These are phyloP conservation scores for Termitomyces sp. DNA, from an alignment of 768 basidiomycete species.

Conservation along the genomic window DNA sequence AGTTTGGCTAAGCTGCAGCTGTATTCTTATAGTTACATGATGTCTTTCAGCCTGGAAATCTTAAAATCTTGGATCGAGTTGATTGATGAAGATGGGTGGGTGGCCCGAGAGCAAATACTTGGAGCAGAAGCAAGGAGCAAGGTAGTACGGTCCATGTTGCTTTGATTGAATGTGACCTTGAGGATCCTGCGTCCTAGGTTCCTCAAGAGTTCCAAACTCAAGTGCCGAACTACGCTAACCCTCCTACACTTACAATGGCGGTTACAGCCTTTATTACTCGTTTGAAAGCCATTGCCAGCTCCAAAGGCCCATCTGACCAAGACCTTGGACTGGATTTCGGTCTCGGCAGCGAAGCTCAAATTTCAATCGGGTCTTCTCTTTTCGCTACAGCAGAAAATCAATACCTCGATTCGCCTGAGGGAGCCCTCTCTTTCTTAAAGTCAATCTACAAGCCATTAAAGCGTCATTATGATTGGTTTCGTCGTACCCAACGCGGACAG, in stretches of 20 bases:
- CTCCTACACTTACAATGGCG: constrained; percentile 91
- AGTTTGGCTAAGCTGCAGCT: neutral
- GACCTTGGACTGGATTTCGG: constrained; percentile 65
- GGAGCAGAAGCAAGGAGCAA: constrained; percentile 96
- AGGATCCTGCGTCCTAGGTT: constrained; percentile 42
- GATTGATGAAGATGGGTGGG: constrained; percentile 94
- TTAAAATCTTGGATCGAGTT: constrained; percentile 85
- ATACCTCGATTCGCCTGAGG: constrained; percentile 52
- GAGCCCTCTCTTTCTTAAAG: constrained; percentile 63
- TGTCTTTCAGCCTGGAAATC: constrained; percentile 66
- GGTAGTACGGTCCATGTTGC: constrained; percentile 28
- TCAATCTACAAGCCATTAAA: constrained; percentile 82
- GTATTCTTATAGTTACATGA: neutral
- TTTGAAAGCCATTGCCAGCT: constrained; percentile 34
- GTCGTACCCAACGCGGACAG: constrained; percentile 88
- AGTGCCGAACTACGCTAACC: constrained; percentile 92
- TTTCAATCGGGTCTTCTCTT: constrained; percentile 32
- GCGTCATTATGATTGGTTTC: constrained; percentile 95
- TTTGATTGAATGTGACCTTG: neutral
- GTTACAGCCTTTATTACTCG: constrained; percentile 86
- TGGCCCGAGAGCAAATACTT: constrained; percentile 92
- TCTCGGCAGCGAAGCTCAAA: constrained; percentile 42
- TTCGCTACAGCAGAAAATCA: constrained; percentile 26
- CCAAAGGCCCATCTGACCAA: constrained; percentile 42
- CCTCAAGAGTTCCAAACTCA: constrained; percentile 89